Evolutionary conservation across 768 basidiomycete species (phyloP), one percentile per base, ranked within the genome.

Genomic region (Artomyces pyxidatus): DNA sequence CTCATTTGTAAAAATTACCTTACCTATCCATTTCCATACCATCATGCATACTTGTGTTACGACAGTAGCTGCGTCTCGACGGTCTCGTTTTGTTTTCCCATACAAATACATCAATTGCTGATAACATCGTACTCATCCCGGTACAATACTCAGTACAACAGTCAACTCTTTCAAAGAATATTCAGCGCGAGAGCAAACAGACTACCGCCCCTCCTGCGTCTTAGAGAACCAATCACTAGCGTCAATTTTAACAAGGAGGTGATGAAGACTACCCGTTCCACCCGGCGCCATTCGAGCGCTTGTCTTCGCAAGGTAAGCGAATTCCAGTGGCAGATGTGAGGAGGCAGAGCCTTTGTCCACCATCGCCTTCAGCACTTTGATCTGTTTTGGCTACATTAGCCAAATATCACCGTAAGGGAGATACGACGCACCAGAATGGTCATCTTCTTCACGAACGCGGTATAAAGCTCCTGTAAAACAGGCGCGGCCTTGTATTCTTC

Each of bases 401-500:
- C 21, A 4, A 19, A 37, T n/a, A 3, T 9, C 6, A 10, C 37
- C 17, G 9, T 19, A 27, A 37, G 49, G 22, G 42, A 46, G 6
- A 22, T 12, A 35, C 19, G 23, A 68, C 83, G 54, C 53, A 88
- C 87, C 63, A 89, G 59, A 2, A 68, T 71, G 0, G 66, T 56
- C 71, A 84, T 77, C 58, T 76, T 83, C 29, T 63, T 61, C 17
- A 71, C 67, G 59, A 87, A 87, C 45, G 71, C 70, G 6, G 57
- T 48, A 54, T 73, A 77, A 4, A 87, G 65, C 7, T 77, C 71
- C 40, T 78, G 77, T 3, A 88, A 67, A 52, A 68, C 48, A 1
- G 71, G 70, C 4, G 74, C 75, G n/a, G 83, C 87, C 50, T 78
- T 69, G 58, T 84, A 80, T 55, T 88, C 86, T 52, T 79, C 65